Evolutionary conservation across 2,329 filamentous ascomycete genomes (phyloP).

Genomic region (Karstenula rhodostoma): DNA sequence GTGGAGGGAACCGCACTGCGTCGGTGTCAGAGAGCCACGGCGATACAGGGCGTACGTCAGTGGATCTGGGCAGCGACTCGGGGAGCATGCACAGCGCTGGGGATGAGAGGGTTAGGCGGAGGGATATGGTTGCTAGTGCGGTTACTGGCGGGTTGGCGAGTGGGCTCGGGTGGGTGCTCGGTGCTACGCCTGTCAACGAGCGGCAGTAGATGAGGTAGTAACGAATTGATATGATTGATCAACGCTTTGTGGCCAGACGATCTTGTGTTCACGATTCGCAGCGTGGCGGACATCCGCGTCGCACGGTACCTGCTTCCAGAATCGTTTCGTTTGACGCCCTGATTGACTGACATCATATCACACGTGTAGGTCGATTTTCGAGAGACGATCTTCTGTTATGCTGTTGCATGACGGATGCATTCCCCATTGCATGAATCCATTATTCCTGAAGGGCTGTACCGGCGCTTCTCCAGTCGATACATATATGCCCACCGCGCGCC

Average conservation of each 20-base stretch:
- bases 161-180: slow-evolving; percentile 71
- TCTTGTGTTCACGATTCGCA: neutral
- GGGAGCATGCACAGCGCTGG: slow-evolving; percentile 41
- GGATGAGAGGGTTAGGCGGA: slow-evolving; percentile 66
- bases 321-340: neutral
- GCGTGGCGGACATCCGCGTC: neutral
- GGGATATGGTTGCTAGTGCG: slow-evolving; percentile 74
- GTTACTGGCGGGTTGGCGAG: slow-evolving; percentile 69
- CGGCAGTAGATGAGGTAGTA: neutral
- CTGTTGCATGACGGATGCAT: neutral
- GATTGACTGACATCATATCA: neutral
- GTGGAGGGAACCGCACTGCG: slow-evolving; percentile 19
- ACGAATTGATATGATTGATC: neutral
- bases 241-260: neutral
- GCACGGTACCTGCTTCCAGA: neutral
- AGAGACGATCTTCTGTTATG: neutral
- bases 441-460: no score
- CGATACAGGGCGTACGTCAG: slow-evolving; percentile 33
- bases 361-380: neutral
- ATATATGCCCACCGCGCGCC: neutral
- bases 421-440: neutral
- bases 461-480: neutral
- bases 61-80: slow-evolving; percentile 46
- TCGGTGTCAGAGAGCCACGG: slow-evolving; percentile 14
- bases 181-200: slow-evolving; percentile 42